Percentiles rank a stretch among this genome's conserved stretches.
phyloP scores from a whole-genome alignment of 2,329 filamentous ascomycete genomes.

The Pezicula neosporulosa region DNA sequence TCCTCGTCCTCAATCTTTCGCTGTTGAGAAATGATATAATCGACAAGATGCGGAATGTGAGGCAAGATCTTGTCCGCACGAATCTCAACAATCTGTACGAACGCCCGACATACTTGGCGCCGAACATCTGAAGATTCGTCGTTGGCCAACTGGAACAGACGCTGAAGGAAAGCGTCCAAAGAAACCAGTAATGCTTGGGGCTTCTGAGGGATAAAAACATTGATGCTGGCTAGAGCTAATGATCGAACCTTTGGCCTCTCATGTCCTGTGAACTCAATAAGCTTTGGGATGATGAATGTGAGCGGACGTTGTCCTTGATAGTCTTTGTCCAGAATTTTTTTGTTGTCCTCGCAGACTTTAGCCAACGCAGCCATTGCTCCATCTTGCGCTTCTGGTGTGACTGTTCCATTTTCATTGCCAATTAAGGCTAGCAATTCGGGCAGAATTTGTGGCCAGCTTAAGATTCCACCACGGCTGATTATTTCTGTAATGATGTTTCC shows the following conservation, averaged over 20 bases:
- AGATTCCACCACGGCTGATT: constrained; percentile 76
- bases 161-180: constrained; percentile 76
- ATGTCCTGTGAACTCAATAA: constrained; percentile 82
- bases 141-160: constrained; percentile 76
- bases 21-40: constrained; percentile 91
- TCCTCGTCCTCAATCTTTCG: constrained; percentile 78
- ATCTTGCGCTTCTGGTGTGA: constrained; percentile 74
- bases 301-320: constrained; percentile 86
- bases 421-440: constrained; percentile 78
- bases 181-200: constrained; percentile 77
- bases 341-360: constrained; percentile 98
- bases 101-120: constrained; percentile 87
- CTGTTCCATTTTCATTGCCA: constrained; percentile 65
- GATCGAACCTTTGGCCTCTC: constrained; percentile 73
- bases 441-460: constrained; percentile 88
- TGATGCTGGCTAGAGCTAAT: constrained; percentile 79
- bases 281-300: constrained; percentile 82
- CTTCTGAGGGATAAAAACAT: constrained; percentile 84
- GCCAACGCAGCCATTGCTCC: constrained; percentile 88
- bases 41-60: constrained; percentile 82
- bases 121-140: constrained; percentile 81
- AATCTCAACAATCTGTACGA: constrained; percentile 88
- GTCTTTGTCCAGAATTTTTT: constrained; percentile 78
- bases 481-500: constrained; percentile 95
- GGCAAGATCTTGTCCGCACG: constrained; percentile 87